phyloP scores from a whole-genome alignment of 2,329 filamentous ascomycete species.

The Ambrosiella beaveri region DNA sequence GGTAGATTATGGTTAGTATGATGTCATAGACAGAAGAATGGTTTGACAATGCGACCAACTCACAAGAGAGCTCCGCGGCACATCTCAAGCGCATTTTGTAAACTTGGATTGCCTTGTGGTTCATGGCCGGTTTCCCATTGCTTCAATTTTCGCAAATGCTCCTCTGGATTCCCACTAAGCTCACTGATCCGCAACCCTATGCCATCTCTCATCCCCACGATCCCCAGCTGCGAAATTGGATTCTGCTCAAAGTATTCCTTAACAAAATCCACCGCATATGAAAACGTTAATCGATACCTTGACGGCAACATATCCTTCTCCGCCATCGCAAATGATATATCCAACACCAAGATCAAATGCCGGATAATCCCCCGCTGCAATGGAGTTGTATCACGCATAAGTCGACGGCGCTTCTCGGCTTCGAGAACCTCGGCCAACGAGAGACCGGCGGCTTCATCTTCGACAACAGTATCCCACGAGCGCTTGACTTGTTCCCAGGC shows the following conservation, averaged over 20 bases:
- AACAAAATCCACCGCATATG: conserved; percentile 74
- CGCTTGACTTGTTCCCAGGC: conserved; percentile 51
- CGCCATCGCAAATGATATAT: conserved; percentile 83
- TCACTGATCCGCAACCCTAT: conserved; percentile 73
- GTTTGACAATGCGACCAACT: conserved; percentile 16
- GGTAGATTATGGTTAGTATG: conserved; percentile 3
- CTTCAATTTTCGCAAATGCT: conserved; percentile 65
- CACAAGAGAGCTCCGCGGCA: conserved; percentile 77
- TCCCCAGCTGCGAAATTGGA: conserved; percentile 85
- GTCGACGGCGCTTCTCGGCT: conserved; percentile 61
- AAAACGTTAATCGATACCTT: conserved; percentile 64
- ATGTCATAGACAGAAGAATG: not conserved
- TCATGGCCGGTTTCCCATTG: conserved; percentile 43
- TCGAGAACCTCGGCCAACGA: conserved; percentile 61
- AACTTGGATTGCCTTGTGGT: conserved; percentile 55
- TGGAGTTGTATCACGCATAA: conserved; percentile 75
- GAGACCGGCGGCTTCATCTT: conserved; percentile 64
- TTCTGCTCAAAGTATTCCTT: conserved; percentile 97
- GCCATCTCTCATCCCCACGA: conserved; percentile 86
- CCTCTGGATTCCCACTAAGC: conserved; percentile 77
- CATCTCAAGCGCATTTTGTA: conserved; percentile 96
- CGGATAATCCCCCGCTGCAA: conserved; percentile 93
- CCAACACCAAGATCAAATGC: conserved; percentile 79
- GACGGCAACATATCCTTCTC: conserved; percentile 91
- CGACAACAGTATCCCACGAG: conserved; percentile 57